Evolutionary conservation across 2,329 filamentous ascomycete species (phyloP).

Genomic region (Hysterium pulicare): DNA sequence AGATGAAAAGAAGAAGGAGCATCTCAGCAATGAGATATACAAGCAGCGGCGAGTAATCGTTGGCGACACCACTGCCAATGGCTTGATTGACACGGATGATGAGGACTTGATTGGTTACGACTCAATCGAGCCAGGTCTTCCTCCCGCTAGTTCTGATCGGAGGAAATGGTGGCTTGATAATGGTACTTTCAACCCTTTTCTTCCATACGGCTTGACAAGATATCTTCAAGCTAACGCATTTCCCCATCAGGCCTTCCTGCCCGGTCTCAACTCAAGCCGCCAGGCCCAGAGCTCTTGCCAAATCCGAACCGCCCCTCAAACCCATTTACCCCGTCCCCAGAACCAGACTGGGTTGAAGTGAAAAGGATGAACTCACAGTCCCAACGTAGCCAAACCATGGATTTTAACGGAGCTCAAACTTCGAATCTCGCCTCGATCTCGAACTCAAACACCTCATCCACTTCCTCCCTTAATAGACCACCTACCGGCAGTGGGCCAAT

Average conservation of each 20-base stretch:
- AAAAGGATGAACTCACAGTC: conserved; percentile 20
- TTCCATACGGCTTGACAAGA: too few species aligned
- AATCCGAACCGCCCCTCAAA: conserved; percentile 77
- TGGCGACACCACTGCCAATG: conserved; percentile 59
- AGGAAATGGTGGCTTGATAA: conserved; percentile 65
- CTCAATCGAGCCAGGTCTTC: conserved; percentile 73
- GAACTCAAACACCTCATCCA: conserved; percentile 4
- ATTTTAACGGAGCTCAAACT: conserved; percentile 21
- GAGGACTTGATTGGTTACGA: conserved; percentile 81
- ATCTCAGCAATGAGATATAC: conserved; percentile 73
- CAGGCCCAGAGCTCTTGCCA: conserved; percentile 59
- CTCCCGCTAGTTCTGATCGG: conserved; percentile 60
- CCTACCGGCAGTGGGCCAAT: conserved; percentile 7
- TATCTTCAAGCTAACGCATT: conserved; percentile 15
- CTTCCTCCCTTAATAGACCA: neutral
- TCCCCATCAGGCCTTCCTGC: conserved; percentile 61
- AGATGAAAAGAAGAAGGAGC: conserved; percentile 69
- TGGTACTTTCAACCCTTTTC: conserved; percentile 54
- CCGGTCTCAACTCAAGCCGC: conserved; percentile 67
- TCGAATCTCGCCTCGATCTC: neutral
- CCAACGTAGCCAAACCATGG: conserved; percentile 26
- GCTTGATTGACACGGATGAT: conserved; percentile 63
- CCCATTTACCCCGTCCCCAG: conserved; percentile 70
- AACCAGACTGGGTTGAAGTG: conserved; percentile 77
- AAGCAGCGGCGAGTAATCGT: conserved; percentile 63